Percentiles rank a stretch among this genome's conserved stretches.
phyloP scores from a whole-genome alignment of 441 rosid genomes.

The Arabidopsis hybrid region DNA sequence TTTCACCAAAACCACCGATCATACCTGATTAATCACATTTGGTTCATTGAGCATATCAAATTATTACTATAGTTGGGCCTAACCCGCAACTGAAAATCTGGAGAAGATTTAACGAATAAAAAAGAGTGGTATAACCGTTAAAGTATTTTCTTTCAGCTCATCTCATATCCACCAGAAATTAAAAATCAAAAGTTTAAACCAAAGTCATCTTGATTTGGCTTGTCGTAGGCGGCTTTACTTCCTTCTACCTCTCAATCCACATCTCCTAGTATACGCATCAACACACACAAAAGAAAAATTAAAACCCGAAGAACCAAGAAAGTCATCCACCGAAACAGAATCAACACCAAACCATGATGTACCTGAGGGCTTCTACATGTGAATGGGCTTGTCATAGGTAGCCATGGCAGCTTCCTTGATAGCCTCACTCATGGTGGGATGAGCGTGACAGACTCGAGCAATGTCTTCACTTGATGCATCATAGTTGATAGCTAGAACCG shows the following conservation, averaged over 20 bases:
- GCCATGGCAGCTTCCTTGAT: constrained; percentile 99
- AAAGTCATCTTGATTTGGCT: constrained; percentile 27
- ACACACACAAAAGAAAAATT: background rate
- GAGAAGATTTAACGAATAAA: constrained; percentile 23
- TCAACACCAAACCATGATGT: constrained; percentile 11
- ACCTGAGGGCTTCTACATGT: constrained; percentile 57
- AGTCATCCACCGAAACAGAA: background rate
- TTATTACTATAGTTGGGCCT: constrained; percentile 23
- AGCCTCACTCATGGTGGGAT: constrained; percentile 99
- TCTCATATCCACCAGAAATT: constrained; percentile 29
- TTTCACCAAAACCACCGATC: constrained; percentile 4
- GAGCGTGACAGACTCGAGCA: constrained; percentile 98
- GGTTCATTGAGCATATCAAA: constrained; percentile 25
- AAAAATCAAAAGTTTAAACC: constrained; percentile 17
- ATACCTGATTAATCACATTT: constrained; percentile 16
- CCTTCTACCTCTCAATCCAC: constrained; percentile 9
- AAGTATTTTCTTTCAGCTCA: constrained; percentile 34
- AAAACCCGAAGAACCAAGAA: background rate
- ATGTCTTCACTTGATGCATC: constrained; percentile 96
- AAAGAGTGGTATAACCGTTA: constrained; percentile 28
- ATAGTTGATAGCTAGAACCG: constrained; percentile 81
- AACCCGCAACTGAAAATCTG: constrained; percentile 28
- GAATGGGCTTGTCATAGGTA: constrained; percentile 97
- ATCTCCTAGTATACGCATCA: constrained; percentile 24
- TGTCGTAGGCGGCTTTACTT: constrained; percentile 24